Evolutionary conservation across 2,329 filamentous ascomycete genomes (phyloP).

Genomic region (Corniculantispora saksenae): DNA sequence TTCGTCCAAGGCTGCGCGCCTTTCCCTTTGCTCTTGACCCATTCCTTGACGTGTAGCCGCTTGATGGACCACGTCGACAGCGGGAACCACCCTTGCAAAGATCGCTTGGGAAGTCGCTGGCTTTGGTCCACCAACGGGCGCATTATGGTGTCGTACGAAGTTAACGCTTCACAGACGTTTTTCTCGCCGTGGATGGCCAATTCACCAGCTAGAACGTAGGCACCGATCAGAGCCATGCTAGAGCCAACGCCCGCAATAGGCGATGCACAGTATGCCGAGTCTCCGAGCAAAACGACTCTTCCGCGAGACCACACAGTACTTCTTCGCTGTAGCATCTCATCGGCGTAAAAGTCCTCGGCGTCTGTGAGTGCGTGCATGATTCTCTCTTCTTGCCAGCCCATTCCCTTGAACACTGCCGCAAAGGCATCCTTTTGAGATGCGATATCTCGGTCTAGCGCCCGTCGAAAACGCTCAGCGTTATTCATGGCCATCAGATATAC

Average conservation of each 20-base stretch:
- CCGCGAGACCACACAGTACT: constrained; percentile 11
- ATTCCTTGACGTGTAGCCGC: constrained; percentile 13
- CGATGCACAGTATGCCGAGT: constrained; percentile 17
- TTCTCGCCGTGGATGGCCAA: neutral
- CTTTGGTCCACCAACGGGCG: constrained; percentile 4
- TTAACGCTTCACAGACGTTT: neutral
- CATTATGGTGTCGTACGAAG: neutral
- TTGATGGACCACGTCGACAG: constrained; percentile 14
- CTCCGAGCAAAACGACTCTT: constrained; percentile 14
- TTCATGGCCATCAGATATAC: constrained; percentile 18
- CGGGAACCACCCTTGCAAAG: constrained; percentile 9
- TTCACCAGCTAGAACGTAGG: constrained; percentile 19
- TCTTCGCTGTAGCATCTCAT: constrained; percentile 15
- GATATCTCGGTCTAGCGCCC: constrained; percentile 10
- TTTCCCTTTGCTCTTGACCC: constrained; percentile 2
- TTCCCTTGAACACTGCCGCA: constrained; percentile 4
- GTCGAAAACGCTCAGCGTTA: constrained; percentile 11
- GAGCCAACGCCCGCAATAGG: constrained; percentile 14
- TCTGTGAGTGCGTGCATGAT: constrained; percentile 12
- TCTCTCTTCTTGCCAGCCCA: constrained; percentile 18
- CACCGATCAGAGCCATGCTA: constrained; percentile 17
- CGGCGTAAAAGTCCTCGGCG: constrained; percentile 17
- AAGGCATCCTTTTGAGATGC: constrained; percentile 14
- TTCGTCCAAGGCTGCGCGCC: constrained; percentile 12
- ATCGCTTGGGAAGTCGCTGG: constrained; percentile 10